Evolutionary conservation across 192 early-diverging fungal genomes (phyloP).

Genomic region (Coemansia sp.): DNA sequence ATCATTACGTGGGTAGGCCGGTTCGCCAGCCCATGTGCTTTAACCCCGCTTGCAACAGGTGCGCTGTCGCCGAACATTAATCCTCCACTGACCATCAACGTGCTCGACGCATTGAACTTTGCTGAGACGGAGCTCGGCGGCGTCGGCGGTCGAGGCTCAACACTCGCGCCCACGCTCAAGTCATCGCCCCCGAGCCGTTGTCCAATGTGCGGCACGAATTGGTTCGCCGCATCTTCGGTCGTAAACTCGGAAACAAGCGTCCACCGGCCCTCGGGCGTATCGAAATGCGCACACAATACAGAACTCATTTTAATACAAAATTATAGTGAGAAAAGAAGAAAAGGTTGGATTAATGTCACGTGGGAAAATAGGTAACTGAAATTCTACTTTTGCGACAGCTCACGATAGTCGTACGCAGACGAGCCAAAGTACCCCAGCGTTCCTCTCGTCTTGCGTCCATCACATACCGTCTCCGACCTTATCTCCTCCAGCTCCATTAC

Average conservation of each 20-base stretch:
- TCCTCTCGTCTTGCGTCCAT: background rate
- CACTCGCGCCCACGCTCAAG: conserved; percentile 27
- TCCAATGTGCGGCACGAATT: conserved; percentile 40
- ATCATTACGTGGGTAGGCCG: conserved; percentile 35
- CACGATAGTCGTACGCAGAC: conserved; percentile 9
- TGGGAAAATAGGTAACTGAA: no score
- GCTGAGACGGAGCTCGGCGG: conserved; percentile 4
- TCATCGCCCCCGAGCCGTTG: conserved; percentile 37
- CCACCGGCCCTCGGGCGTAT: conserved; percentile 53
- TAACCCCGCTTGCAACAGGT: background rate
- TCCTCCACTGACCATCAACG: conserved; percentile 32
- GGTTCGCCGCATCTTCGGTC: conserved; percentile 51
- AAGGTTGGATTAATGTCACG: no score
- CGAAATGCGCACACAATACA: conserved; percentile 26
- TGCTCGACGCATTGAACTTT: conserved; percentile 29
- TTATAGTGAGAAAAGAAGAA: background rate
- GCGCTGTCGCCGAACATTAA: conserved; percentile 27
- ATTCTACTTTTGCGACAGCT: background rate
- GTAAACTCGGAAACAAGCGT: conserved; percentile 36
- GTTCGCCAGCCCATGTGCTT: conserved; percentile 19
- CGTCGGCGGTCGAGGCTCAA: background rate
- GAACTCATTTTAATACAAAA: conserved; percentile 1
- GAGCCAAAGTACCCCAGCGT: conserved; percentile 21
- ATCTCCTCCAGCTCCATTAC: conserved; percentile 17
- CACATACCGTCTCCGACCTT: background rate